Evolutionary conservation across 2,329 filamentous ascomycete species (phyloP), one percentile per base, ranked within the genome.

Genomic region (Claviceps capensis): DNA sequence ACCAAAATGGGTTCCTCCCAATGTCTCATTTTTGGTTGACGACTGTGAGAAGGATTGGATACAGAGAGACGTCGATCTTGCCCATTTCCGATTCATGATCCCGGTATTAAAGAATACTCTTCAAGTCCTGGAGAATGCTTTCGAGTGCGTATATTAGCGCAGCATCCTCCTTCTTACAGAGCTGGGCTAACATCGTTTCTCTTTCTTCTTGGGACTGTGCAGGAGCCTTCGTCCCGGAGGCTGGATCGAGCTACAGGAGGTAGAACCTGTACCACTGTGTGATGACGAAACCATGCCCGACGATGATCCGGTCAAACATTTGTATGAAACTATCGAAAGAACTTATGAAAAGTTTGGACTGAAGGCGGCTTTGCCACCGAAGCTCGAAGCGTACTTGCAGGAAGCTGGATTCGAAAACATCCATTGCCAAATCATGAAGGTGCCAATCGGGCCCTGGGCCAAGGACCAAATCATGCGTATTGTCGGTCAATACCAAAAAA

Each of bases 211-310:
- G 23, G 23, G 23, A 26, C 23, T 7, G 6, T 13, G 9, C 44
- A 55, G 52, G 40, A 55, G 53, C 51, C 57, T 72, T 1, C 62
- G 63, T 34, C 71, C 72, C 1, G 71, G 72, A 43, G 71, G 71
- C 46, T 72, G 69, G 64, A 60, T 74, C 22, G 71, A 74, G 58
- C 61, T 70, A n/a, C 65, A 69, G 37, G 70, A 72, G 41, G 58
- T 68, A 37, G 61, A 66, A 49, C 61, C 60, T 40, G 57, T 55
- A 22, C 59, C 68, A 11, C 59, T 60, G 30, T 69, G 65, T 54
- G 67, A 70, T 55, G 65, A 68, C 51, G 64, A 58, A 38, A 65
- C 65, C 9, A 58, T 59, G 58, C 16, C 50, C n/a, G 50, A 51
- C 8, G 52, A 58, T 37, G 54, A 58, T 23, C 49, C 57, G 6